Base-by-base conservation (phyloP, 2,329 filamentous ascomycete species). In the Falciphora oryzae region DNA sequence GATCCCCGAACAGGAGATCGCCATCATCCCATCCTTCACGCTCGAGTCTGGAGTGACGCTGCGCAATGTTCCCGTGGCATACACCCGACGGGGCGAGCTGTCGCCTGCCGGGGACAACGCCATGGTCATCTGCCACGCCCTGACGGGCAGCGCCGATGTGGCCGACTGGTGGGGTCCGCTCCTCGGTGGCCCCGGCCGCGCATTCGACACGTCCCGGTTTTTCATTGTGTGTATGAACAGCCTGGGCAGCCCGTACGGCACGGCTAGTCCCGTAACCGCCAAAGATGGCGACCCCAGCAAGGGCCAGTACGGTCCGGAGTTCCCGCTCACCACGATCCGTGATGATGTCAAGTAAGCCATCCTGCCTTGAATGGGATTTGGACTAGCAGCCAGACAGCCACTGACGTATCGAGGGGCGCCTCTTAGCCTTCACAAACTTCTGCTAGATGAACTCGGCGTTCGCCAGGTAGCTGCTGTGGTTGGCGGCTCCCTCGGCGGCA, bases 21-120 rank as follows among this genome's bases (percentile, higher is more conserved):
- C 90, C 65, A 86, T 95, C 66, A 86, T 99, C 64, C 94, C 95
- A 2, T 88, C 89, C 31, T 97, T 97, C 76, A 93, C 90, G 11
- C 90, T 99, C 69, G 95, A 99, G 77, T 98, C 93, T 2, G 95
- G 95, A 61, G 92, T 90, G 29, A 89, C 85, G 0, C 83, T 99
- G 27, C 80, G 84, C 70, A 95, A 98, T 85, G 82, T 89, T 22
- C 87, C 88, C 1, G 80, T 90, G 63, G 88, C 88, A 57, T 90
- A 89, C 74, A 90, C 86, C 59, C 88, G 85, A 28, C 80, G 85
- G 61, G 88, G 88, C 68, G 83, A 81, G 67, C 80, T 90, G 67
- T 85, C 85, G 29, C 76, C 82, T 25, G 76, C 80, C 29, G 79
- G 81, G 63, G 83, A 89, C 75, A 90, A 90, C 80, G 86, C 82